Evolutionary conservation across 768 basidiomycete genomes (phyloP).

Genomic region (Amanita muscaria): DNA sequence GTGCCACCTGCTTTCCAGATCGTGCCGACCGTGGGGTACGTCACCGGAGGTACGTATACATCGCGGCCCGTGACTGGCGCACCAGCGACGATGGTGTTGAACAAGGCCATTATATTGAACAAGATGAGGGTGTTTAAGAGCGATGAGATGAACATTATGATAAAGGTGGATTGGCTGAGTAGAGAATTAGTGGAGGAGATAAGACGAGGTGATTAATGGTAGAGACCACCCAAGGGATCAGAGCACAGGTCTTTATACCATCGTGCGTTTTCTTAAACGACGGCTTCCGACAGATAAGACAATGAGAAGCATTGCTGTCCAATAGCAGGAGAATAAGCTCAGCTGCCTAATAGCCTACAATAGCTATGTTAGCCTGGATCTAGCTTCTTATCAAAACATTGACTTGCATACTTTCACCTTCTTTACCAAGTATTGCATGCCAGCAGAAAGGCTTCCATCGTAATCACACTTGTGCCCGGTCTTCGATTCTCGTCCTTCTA

Average conservation of each 20-base stretch:
- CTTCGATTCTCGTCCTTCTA: constrained; percentile 4
- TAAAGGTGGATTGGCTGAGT: constrained; percentile 9
- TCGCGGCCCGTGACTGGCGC: constrained; percentile 21
- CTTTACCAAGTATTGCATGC: background rate
- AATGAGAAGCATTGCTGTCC: constrained; percentile 3
- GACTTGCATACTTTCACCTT: constrained; percentile 4
- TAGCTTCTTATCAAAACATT: constrained; percentile 9
- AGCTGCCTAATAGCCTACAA: constrained; percentile 8
- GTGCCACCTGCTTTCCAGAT: constrained; percentile 23
- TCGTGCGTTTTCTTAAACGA: background rate
- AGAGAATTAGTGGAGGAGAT: constrained; percentile 3
- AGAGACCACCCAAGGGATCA: background rate
- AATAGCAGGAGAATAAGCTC: constrained; percentile 3
- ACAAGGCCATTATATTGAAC: constrained; percentile 14
- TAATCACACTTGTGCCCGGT: background rate
- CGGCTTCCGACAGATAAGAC: background rate
- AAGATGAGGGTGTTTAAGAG: constrained; percentile 13
- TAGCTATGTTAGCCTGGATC: constrained; percentile 5
- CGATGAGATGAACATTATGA: constrained; percentile 7
- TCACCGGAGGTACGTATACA: constrained; percentile 25
- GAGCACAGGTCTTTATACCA: constrained; percentile 5
- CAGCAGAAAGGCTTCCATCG: background rate
- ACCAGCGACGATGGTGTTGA: constrained; percentile 18
- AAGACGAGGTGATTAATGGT: constrained; percentile 5
- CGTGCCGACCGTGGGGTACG: constrained; percentile 17